Percentiles rank a stretch among this genome's conserved stretches.
phyloP scores from a whole-genome alignment of 441 rosid genomes.

The Theobroma grandiflorum region DNA sequence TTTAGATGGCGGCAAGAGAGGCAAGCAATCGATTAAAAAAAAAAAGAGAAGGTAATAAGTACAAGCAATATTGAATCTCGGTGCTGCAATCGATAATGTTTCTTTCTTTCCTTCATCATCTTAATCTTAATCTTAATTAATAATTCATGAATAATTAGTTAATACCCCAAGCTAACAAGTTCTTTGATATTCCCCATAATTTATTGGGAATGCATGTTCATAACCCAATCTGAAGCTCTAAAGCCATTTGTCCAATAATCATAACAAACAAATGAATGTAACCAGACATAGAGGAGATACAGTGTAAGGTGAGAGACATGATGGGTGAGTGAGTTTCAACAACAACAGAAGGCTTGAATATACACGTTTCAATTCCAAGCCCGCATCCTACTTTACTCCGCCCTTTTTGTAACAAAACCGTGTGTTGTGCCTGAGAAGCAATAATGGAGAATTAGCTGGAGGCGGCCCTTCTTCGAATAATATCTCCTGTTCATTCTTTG shows the following conservation, averaged over 20 bases:
- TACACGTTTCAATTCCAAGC: neutral
- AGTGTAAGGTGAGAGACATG: no score
- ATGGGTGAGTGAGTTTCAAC: no score
- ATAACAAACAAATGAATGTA: no score
- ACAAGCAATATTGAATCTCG: slow-evolving; percentile 12
- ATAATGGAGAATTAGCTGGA: neutral
- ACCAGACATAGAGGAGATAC: no score
- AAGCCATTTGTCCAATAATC: no score
- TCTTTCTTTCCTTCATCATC: neutral
- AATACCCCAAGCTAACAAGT: no score
- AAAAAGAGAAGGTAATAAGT: neutral
- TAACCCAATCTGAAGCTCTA: no score
- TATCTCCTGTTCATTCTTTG: no score
- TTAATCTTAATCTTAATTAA: neutral
- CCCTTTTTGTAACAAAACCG: neutral
- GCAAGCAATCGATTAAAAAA: slow-evolving; percentile 22
- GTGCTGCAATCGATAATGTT: neutral
- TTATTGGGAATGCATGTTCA: no score
- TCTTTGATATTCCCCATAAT: neutral
- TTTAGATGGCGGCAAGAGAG: neutral
- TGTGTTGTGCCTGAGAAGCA: neutral
- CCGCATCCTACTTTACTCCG: neutral
- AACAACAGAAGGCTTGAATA: no score
- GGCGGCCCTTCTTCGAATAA: no score
- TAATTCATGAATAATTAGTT: no score